Evolutionary conservation across 257 asterid genomes (phyloP).

Genomic region (Capsicum chinense): DNA sequence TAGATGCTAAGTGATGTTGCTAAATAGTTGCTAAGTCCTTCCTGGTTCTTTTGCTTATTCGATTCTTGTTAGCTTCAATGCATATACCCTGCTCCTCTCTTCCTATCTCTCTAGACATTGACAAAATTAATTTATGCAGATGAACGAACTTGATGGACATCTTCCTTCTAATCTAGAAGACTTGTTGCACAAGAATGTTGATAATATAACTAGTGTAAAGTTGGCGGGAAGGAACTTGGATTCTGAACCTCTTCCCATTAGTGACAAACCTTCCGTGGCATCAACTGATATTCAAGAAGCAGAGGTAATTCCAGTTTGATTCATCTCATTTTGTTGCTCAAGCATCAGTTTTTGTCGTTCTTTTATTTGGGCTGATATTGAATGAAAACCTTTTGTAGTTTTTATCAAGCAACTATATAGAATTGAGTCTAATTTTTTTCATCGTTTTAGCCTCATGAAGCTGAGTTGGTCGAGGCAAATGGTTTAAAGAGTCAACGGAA

Average conservation of each 20-base stretch:
- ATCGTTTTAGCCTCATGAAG: slow-evolving; percentile 48
- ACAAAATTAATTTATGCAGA: slow-evolving; percentile 45
- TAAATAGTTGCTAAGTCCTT: slow-evolving; percentile 22
- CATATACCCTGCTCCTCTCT: slow-evolving; percentile 14
- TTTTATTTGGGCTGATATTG: slow-evolving; percentile 15
- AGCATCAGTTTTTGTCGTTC: slow-evolving; percentile 1
- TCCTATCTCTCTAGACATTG: slow-evolving; percentile 25
- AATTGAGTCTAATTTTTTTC: not conserved
- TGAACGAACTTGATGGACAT: slow-evolving; percentile 66
- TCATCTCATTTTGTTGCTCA: slow-evolving; percentile 7
- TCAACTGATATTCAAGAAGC: slow-evolving; percentile 44
- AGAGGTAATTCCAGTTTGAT: slow-evolving; percentile 50
- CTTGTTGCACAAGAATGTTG: slow-evolving; percentile 46
- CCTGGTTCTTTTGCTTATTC: not conserved
- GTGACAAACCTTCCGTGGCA: slow-evolving; percentile 37
- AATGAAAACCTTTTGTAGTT: not conserved
- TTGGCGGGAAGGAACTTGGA: slow-evolving; percentile 41
- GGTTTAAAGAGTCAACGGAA: slow-evolving; percentile 44
- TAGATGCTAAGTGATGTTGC: not conserved
- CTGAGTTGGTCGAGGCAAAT: slow-evolving; percentile 40
- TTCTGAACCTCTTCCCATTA: slow-evolving; percentile 43
- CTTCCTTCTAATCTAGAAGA: slow-evolving; percentile 72
- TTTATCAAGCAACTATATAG: not conserved
- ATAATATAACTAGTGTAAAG: slow-evolving; percentile 36
- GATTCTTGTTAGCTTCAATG: slow-evolving; percentile 7